Percentiles rank a stretch among this genome's conserved stretches.
phyloP scores from a whole-genome alignment of 345 rosid species.

The Theobroma cacao region DNA sequence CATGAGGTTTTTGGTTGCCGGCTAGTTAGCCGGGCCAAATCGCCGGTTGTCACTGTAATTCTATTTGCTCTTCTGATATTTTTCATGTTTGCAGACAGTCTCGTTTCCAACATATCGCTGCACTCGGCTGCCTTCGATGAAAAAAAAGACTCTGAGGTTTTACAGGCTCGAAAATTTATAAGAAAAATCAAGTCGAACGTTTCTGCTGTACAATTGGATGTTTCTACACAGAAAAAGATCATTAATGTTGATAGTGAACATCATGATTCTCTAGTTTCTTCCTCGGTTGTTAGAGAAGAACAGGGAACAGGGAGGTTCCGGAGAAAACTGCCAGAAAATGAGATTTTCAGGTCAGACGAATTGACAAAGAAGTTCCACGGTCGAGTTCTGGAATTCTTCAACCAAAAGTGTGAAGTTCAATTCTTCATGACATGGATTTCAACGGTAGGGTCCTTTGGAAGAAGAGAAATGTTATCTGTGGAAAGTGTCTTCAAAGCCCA shows the following conservation, averaged over 20 bases:
- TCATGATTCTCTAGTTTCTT: constrained; percentile 38
- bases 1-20: constrained; percentile 18
- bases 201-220: neutral
- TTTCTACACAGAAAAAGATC: neutral
- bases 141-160: neutral
- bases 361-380: constrained; percentile 46
- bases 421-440: constrained; percentile 94
- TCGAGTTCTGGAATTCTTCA: constrained; percentile 48
- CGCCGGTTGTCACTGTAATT: constrained; percentile 17
- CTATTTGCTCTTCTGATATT: constrained; percentile 32
- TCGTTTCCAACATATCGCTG: constrained; percentile 20
- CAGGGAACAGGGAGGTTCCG: constrained; percentile 52
- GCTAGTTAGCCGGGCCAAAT: constrained; percentile 22
- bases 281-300: constrained; percentile 38
- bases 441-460: constrained; percentile 42
- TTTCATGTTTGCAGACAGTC: constrained; percentile 35
- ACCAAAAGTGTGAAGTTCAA: constrained; percentile 43
- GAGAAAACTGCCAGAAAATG: constrained; percentile 34
- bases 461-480: constrained; percentile 50
- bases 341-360: constrained; percentile 50
- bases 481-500: constrained; percentile 68
- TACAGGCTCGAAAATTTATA: neutral
- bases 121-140: neutral
- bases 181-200: neutral
- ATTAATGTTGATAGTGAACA: neutral